Evolutionary conservation across 495 filamentous ascomycete species (phyloP).

Genomic region (Penicillium tannophilum): DNA sequence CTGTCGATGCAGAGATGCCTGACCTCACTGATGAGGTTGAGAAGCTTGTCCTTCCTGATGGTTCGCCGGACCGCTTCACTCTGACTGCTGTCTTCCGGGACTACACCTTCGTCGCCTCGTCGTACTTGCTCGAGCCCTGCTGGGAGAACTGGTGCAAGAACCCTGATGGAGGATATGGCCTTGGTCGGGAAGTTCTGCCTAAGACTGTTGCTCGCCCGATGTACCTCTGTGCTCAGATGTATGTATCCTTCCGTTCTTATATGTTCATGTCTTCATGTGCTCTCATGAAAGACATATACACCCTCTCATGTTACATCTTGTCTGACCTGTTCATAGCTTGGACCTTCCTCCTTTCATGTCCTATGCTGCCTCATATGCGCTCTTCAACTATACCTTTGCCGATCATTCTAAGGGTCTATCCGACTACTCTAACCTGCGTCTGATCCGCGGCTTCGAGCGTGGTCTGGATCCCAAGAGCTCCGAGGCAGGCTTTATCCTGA

Average conservation of each 20-base stretch:
- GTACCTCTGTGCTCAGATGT: conserved; percentile 77
- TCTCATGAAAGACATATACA: not conserved
- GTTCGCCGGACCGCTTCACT: conserved; percentile 63
- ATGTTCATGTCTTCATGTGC: not conserved
- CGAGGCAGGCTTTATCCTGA: conserved; percentile 86
- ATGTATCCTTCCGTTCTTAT: conserved; percentile 37
- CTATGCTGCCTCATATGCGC: conserved; percentile 87
- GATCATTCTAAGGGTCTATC: conserved; percentile 63
- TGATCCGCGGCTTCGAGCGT: conserved; percentile 86
- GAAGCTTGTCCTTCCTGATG: conserved; percentile 55
- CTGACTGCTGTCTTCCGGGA: conserved; percentile 86
- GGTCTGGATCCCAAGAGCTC: conserved; percentile 84
- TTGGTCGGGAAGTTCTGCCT: conserved; percentile 72
- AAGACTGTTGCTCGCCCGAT: conserved; percentile 72
- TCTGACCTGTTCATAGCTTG: conserved; percentile 30
- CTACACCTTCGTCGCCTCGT: conserved; percentile 85
- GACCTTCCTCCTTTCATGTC: conserved; percentile 83
- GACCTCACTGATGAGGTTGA: conserved; percentile 73
- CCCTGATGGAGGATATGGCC: conserved; percentile 67
- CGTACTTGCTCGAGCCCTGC: conserved; percentile 93
- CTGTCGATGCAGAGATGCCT: conserved; percentile 65
- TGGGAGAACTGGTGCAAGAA: conserved; percentile 67
- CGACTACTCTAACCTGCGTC: conserved; percentile 74
- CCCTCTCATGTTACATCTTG: not conserved
- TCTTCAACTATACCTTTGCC: conserved; percentile 82